A percentile compares a stretch with the other conserved stretches of the same genome.
Evolutionary conservation across 139 green algal genomes (phyloP).

Genomic region (Desmodesmus armatus): DNA sequence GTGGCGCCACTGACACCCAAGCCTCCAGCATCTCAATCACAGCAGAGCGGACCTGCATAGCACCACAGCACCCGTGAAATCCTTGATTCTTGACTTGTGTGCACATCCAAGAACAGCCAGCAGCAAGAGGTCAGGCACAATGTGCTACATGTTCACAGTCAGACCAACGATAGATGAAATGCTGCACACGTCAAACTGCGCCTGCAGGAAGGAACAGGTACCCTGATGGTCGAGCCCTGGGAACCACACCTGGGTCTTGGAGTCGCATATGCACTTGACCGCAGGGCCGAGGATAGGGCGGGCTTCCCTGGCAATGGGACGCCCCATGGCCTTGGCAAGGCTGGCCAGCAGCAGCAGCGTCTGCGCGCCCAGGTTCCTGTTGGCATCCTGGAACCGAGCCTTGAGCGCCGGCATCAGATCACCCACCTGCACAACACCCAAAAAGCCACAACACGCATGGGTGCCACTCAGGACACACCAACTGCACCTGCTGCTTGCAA

Average conservation of each 20-base stretch:
- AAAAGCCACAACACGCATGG: no score
- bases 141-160: neutral
- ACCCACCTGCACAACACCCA: constrained; percentile 55
- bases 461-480: neutral
- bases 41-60: constrained; percentile 73
- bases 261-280: constrained; percentile 87
- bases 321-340: constrained; percentile 89
- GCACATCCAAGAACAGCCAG: neutral
- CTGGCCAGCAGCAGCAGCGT: constrained; percentile 80
- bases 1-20: constrained; percentile 68
- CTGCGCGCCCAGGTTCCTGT: constrained; percentile 86
- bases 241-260: constrained; percentile 82
- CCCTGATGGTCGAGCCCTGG: no score
- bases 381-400: constrained; percentile 88
- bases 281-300: constrained; percentile 68
- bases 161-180: neutral
- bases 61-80: no score
- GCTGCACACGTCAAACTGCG: neutral
- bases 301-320: constrained; percentile 71
- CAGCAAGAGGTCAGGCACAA: no score
- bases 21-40: constrained; percentile 85
- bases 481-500: neutral
- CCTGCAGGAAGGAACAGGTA: no score
- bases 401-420: constrained; percentile 91
- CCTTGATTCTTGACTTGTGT: no score